Conservation (phyloP, 2,329 filamentous ascomycete genomes). For the Epichloe bromicola region DNA sequence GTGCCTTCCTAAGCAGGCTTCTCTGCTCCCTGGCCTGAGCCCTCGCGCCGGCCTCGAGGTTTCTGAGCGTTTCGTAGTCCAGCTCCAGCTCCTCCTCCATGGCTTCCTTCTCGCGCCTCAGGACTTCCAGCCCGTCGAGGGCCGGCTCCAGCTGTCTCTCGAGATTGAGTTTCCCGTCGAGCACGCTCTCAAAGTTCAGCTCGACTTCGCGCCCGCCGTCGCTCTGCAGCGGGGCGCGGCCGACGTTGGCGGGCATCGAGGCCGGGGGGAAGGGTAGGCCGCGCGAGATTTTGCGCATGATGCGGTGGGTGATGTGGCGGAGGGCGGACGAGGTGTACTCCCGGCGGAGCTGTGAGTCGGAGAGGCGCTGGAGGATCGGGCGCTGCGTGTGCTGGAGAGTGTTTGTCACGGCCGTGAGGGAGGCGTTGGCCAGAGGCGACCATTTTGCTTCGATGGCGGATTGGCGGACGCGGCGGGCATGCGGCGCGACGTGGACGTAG, state of each 20-base stretch:
- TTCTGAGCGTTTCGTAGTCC: constrained; percentile 38
- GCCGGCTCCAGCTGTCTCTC: constrained; percentile 48
- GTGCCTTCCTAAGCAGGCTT: constrained; percentile 34
- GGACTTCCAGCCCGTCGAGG: constrained; percentile 48
- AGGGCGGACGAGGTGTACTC: constrained; percentile 44
- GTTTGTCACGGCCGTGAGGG: constrained; percentile 40
- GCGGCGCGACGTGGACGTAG: constrained; percentile 39
- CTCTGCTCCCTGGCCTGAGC: constrained; percentile 39
- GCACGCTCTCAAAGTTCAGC: constrained; percentile 52
- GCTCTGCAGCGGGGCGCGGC: constrained; percentile 10
- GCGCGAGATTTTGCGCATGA: constrained; percentile 43
- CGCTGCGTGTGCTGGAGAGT: constrained; percentile 47
- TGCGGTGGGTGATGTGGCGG: constrained; percentile 37
- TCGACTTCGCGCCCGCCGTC: constrained; percentile 39
- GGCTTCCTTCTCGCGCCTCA: constrained; percentile 43
- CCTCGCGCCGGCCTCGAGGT: constrained; percentile 43
- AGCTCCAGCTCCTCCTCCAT: constrained; percentile 42
- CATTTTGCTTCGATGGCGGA: constrained; percentile 57
- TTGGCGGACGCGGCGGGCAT: constrained; percentile 42
- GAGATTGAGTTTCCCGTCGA: constrained; percentile 43
- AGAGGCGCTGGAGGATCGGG: constrained; percentile 46
- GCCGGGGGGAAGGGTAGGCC: constrained; percentile 58
- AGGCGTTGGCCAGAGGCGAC: constrained; percentile 40
- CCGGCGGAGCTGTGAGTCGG: constrained; percentile 32
- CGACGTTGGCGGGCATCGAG: constrained; percentile 13